Percentiles rank a stretch among this genome's conserved stretches.
phyloP scores from a whole-genome alignment of 495 filamentous ascomycete genomes.

The Ramalina peruviana region DNA sequence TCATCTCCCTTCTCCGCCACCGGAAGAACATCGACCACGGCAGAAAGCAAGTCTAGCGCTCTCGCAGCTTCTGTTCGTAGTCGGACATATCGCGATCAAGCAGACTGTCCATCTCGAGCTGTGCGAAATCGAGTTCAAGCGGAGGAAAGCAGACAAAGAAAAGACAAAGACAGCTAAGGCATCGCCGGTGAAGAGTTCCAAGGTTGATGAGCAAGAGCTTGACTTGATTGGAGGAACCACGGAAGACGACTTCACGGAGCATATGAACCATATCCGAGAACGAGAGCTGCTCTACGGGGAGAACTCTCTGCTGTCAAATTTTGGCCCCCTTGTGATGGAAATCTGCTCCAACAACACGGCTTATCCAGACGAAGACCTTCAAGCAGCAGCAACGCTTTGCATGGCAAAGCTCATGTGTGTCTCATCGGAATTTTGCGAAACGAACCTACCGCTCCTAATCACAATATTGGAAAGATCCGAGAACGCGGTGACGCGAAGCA shows the following conservation, averaged over 20 bases:
- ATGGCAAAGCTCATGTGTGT: conserved; percentile 98
- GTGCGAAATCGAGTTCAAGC: conserved; percentile 93
- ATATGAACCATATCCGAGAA: conserved; percentile 87
- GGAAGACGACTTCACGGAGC: conserved; percentile 96
- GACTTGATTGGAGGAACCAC: conserved; percentile 95
- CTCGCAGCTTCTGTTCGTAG: conserved; percentile 86
- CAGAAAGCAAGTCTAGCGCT: conserved; percentile 58
- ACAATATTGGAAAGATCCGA: conserved; percentile 92
- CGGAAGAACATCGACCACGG: conserved; percentile 24
- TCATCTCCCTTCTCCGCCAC: conserved; percentile 20
- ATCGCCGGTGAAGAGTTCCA: conserved; percentile 20
- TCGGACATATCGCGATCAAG: conserved; percentile 94
- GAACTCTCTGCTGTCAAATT: conserved; percentile 71
- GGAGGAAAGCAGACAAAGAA: conserved; percentile 86
- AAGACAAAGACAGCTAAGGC: conserved; percentile 52
- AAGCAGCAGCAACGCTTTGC: conserved; percentile 89
- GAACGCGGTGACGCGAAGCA: conserved; percentile 80
- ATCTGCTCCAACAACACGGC: conserved; percentile 88
- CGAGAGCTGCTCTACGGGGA: conserved; percentile 82
- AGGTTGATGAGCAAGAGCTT: conserved; percentile 59
- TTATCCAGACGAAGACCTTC: conserved; percentile 74
- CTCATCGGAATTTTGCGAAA: conserved; percentile 86
- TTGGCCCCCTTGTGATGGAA: conserved; percentile 79
- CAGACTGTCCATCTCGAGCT: conserved; percentile 99
- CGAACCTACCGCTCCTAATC: conserved; percentile 83